Percentiles rank a stretch among this genome's conserved stretches.
These are phyloP conservation scores for Fusarium sambucinum DNA, from an alignment of 2,329 filamentous ascomycete species.

Conservation along the genomic window DNA sequence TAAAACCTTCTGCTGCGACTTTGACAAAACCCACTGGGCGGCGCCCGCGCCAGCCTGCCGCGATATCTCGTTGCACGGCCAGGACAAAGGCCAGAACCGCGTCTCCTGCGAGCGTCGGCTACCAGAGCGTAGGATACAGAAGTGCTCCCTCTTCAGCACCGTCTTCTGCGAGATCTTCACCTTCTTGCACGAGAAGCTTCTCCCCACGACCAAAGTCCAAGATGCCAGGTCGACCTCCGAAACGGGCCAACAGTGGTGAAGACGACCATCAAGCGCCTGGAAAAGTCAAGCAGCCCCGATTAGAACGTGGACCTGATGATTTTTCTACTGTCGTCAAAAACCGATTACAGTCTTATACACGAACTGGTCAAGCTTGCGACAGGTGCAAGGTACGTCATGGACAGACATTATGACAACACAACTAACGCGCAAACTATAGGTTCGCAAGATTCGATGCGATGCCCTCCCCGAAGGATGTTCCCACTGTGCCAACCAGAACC, in stretches of 20 bases:
- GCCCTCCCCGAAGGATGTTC: constrained; percentile 83
- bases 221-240: constrained; percentile 43
- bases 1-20: constrained; percentile 37
- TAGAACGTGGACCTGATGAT: constrained; percentile 62
- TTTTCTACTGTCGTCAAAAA: constrained; percentile 69
- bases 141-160: constrained; percentile 23
- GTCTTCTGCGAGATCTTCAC: constrained; percentile 32
- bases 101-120: constrained; percentile 18
- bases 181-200: constrained; percentile 32
- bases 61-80: constrained; percentile 32
- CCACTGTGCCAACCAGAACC: constrained; percentile 80
- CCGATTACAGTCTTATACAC: constrained; percentile 66
- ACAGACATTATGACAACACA: constrained; percentile 4
- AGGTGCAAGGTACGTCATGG: constrained; percentile 77
- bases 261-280: constrained; percentile 45
- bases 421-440: constrained; percentile 57
- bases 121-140: constrained; percentile 18
- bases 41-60: constrained; percentile 45
- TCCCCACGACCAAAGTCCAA: constrained; percentile 40
- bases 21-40: constrained; percentile 37
- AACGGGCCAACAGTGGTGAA: constrained; percentile 49
- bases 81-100: constrained; percentile 33
- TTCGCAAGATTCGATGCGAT: constrained; percentile 90
- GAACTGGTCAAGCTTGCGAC: constrained; percentile 88
- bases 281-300: constrained; percentile 63